Evolutionary conservation across 805 yeast species (phyloP).

Genomic region (Hagleromyces aurorensis): DNA sequence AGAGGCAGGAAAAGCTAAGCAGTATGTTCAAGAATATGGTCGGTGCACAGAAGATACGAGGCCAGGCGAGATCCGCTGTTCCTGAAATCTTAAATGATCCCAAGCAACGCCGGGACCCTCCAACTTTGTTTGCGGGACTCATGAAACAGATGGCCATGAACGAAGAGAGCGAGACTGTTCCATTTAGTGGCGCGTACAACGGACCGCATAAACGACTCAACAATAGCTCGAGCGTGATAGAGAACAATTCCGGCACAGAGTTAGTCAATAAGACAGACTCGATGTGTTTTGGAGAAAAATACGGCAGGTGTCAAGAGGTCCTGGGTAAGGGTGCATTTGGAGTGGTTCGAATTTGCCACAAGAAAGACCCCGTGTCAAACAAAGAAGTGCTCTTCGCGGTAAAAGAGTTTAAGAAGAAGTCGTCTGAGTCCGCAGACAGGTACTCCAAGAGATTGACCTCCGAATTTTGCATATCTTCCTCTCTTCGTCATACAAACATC

Average conservation of each 20-base stretch:
- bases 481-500: constrained; percentile 69
- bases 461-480: constrained; percentile 76
- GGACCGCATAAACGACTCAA: constrained; percentile 11
- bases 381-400: constrained; percentile 62
- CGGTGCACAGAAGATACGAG: constrained; percentile 65
- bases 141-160: constrained; percentile 50
- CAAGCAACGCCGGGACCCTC: constrained; percentile 39
- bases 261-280: constrained; percentile 8
- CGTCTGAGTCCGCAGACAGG: constrained; percentile 54
- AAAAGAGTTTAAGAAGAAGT: constrained; percentile 67
- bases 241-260: constrained; percentile 1
- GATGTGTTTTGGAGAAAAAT: constrained; percentile 65
- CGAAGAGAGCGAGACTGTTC: constrained; percentile 27
- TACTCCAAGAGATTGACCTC: constrained; percentile 68
- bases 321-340: constrained; percentile 94
- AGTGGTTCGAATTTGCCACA: constrained; percentile 82
- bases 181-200: constrained; percentile 32
- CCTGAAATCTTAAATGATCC: constrained; percentile 48
- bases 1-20: constrained; percentile 67
- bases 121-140: constrained; percentile 62
- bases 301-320: constrained; percentile 91
- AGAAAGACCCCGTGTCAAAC: constrained; percentile 34
- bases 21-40: constrained; percentile 68
- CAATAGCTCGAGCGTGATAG: constrained; percentile 1
- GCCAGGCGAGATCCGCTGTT: constrained; percentile 65